Evolutionary conservation across 345 rosid species (phyloP), one percentile per base, ranked within the genome.

Genomic region (Eucalyptus globulus): DNA sequence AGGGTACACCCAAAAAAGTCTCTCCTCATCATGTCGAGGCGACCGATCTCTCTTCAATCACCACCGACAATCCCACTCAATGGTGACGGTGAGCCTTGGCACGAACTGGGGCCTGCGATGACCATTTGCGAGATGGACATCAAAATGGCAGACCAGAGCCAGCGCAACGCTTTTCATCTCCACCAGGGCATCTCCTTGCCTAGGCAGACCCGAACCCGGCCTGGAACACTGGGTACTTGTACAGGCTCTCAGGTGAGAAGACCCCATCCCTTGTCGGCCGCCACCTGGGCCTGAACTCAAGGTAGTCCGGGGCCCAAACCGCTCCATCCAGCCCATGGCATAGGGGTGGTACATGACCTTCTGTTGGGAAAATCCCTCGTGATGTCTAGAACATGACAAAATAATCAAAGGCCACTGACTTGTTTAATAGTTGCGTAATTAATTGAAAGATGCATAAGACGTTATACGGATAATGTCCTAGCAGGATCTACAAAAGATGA

Each of bases 71-170:
- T 10, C 99, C 98, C 49, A 97, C 99, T 47, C 91, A 49, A 96
- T 91, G 56, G 95, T 96, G 58, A 97, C 96, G 0, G 97, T 95
- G 7, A 97, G 94, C 16, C 99, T 96, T 2, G 99, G 95, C 6
- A 93, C 90, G 34, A 95, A 97, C 90, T 91, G 90, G 5, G 91
- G 94, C 1, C 51, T 69, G 16, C 91, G 90, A 31, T 50, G 29
- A 40, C 92, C 91, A 37, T 89, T 88, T 44, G 88, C 60, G n/a
- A 93, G 90, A 89, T 89, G 93, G 54, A 93, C 69, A 5, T 91
- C 90, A 80, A 93, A 95, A 80, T 80, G 89, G 45, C 91, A 88
- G 31, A 95, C 76, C 14, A 95, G 45, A 6, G 95, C 93, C 31
- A 90, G 85, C 24, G 89, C 95, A n/a, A 93, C 95, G 44, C 89